These are phyloP conservation scores for Huntiella omanensis DNA, from an alignment of 2,329 filamentous ascomycete species.

Conservation along the genomic window DNA sequence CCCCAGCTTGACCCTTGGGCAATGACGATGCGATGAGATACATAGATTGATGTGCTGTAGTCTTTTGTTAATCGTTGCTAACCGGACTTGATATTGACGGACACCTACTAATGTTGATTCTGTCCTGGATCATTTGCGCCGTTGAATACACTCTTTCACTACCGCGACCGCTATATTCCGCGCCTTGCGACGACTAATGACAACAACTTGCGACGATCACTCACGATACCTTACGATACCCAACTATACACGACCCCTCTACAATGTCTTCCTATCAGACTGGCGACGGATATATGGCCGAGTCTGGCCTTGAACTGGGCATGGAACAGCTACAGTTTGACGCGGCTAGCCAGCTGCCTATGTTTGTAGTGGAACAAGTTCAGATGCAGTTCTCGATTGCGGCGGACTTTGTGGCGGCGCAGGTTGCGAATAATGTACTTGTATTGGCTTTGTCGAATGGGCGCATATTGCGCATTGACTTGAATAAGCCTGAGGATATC, in stretches of 20 bases:
- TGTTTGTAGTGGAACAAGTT: conserved; percentile 87
- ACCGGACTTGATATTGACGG: too few species aligned
- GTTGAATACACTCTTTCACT: too few species aligned
- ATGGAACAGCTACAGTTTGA: conserved; percentile 26
- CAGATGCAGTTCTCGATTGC: conserved; percentile 88
- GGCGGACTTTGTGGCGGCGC: conserved; percentile 86
- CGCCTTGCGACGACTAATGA: too few species aligned
- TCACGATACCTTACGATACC: too few species aligned
- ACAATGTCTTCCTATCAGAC: conserved; percentile 45
- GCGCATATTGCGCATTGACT: conserved; percentile 80
- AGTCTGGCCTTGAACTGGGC: conserved; percentile 34
- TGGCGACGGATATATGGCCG: conserved; percentile 48
- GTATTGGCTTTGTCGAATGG: conserved; percentile 82
- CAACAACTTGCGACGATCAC: too few species aligned
- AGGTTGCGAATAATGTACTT: conserved; percentile 94
- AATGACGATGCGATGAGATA: too few species aligned
- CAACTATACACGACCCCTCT: not conserved
- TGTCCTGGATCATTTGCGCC: too few species aligned
- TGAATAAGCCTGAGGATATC: conserved; percentile 86
- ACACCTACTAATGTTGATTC: too few species aligned
- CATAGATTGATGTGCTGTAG: too few species aligned
- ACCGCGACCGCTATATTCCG: too few species aligned
- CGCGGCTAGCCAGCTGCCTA: conserved; percentile 48
- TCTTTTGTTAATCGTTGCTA: too few species aligned
- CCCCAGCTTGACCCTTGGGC: too few species aligned